phyloP scores from a whole-genome alignment of 139 green algal genomes.

The Penium margaritaceum region DNA sequence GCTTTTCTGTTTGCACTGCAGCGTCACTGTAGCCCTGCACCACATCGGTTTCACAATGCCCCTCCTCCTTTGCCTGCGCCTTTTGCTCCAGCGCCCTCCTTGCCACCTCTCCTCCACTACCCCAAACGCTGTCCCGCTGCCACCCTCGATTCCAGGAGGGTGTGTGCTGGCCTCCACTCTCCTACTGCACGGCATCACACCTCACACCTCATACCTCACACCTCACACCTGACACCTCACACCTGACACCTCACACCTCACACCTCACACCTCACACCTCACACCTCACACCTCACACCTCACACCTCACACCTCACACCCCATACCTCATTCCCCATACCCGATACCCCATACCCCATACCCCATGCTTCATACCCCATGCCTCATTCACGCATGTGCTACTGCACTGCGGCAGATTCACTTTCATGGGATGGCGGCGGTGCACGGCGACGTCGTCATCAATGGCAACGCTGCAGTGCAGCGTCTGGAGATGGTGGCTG shows the following conservation, averaged over 20 bases:
- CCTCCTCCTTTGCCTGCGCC: not conserved
- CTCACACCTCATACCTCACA: no score
- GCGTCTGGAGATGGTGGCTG: slow-evolving; percentile 45
- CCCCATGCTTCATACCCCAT: not conserved
- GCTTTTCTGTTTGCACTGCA: not conserved
- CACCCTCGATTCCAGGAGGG: no score
- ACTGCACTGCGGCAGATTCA: slow-evolving; percentile 20
- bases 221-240: no score
- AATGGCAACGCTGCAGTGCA: slow-evolving; percentile 34
- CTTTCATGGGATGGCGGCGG: slow-evolving; percentile 63
- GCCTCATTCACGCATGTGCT: not conserved
- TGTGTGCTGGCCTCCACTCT: no score
- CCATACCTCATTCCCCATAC: not conserved
- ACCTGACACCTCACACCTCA: not conserved
- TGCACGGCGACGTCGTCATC: slow-evolving; percentile 21
- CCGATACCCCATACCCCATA: not conserved
- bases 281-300: not conserved
- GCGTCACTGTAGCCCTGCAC: no score
- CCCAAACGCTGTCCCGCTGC: no score
- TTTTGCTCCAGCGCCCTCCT: not conserved
- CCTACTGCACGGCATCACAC: no score
- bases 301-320: not conserved
- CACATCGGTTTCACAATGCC: not conserved
- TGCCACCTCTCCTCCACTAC: not conserved
- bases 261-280: not conserved